A percentile compares a stretch with the other conserved stretches of the same genome.
Conservation (phyloP, 352 stramenopile species). For the Globisporangium yorkense region DNA sequence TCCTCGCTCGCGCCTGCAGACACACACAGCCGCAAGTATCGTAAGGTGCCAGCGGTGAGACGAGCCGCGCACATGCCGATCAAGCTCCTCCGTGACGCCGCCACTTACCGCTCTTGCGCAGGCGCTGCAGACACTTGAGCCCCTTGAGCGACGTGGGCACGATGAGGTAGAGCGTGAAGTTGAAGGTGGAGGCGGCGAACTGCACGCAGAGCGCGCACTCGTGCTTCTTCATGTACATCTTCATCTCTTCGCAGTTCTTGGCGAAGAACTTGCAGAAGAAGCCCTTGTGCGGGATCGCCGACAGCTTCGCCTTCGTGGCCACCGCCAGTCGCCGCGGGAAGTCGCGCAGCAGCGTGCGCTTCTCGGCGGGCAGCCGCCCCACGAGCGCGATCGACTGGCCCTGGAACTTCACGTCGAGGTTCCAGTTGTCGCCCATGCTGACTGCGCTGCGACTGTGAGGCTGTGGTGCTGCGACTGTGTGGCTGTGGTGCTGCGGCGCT, state of each 20-base stretch:
- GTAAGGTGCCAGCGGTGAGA: too few relatives aligned
- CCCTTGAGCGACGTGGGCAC: conserved; percentile 54
- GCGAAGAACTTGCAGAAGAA: conserved; percentile 89
- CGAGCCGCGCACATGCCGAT: background rate
- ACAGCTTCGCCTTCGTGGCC: conserved; percentile 71
- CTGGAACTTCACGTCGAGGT: conserved; percentile 84
- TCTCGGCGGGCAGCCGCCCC: conserved; percentile 72
- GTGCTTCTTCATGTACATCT: conserved; percentile 86
- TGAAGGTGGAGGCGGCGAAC: conserved; percentile 77
- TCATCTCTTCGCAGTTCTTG: conserved; percentile 82
- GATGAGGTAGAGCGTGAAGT: conserved; percentile 82
- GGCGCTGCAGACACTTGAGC: conserved; percentile 73
- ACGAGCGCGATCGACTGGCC: conserved; percentile 63
- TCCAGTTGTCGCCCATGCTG: conserved; percentile 71
- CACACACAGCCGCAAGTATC: background rate
- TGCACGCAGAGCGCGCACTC: conserved; percentile 78
- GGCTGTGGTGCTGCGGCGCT: background rate
- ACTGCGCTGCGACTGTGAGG: background rate
- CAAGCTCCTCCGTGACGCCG: too few relatives aligned
- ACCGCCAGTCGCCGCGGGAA: conserved; percentile 73
- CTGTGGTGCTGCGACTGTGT: too few relatives aligned
- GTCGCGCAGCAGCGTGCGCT: conserved; percentile 67
- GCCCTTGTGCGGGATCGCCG: conserved; percentile 75
- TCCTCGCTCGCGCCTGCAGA: conserved; percentile 60
- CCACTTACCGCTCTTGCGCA: conserved; percentile 69